Base-by-base conservation (phyloP, 352 stramenopile species). In the Phytophthora meadii region DNA sequence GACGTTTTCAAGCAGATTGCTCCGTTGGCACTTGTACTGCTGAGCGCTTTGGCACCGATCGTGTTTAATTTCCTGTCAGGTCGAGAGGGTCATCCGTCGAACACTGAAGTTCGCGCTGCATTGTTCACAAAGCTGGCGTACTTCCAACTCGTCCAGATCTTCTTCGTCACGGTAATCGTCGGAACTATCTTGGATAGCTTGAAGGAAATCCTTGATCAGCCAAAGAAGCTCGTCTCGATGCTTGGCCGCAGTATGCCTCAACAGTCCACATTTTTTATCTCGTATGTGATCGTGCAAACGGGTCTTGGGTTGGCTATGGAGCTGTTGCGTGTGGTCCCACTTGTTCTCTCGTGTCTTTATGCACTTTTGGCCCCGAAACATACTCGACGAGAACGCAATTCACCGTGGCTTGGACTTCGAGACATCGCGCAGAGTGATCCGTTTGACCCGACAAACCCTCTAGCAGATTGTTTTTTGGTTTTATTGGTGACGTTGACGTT, bases 241-340 rank as follows among this genome's bases (percentile, higher is more conserved):
- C 80, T 94, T 42, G 87, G 84, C 5, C 69, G 68, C 28, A 90
- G 79, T 27, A 93, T 94, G 73, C 82, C 87, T 14, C 81, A 89
- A 51, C 87, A 93, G 59, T 92, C 84, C n/a, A 91, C 83, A 39
- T 89, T 90, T 45, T 94, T 93, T 65, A 94, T 93, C 67, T 89
- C 82, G 19, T 94, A 89, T 63, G 75, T 94, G 47, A 87, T 93
- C 57, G 74, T 92, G 10, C 81, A 76, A 32, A 92, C 80, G 3
- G 81, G 87, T 2, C 57, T 94, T 19, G 80, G 68, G 14, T 54
- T 93, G 11, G 61, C 74, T 9, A 30, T 94, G 19, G 82, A 92
- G 62, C 70, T 94, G 25, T 63, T 93, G 9, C 83, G 84, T 7
- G 72, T 90, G 24, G 70, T 81, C 37, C 84, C 82, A 4, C 24